These are phyloP conservation scores for Medicago arabica DNA, from an alignment of 306 rosid genomes.

Conservation along the genomic window DNA sequence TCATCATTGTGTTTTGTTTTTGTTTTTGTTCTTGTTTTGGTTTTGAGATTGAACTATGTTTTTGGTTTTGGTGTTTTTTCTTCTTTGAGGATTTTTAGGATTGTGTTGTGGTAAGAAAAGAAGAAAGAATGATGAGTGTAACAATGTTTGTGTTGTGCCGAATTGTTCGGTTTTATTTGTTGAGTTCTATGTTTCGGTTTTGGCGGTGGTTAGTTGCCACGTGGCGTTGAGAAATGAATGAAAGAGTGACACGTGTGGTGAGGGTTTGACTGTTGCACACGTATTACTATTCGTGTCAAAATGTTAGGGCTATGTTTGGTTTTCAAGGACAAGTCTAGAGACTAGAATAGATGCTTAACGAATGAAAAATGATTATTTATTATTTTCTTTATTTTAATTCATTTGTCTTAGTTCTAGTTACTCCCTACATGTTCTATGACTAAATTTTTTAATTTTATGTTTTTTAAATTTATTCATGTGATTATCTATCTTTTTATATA, in stretches of 20 bases:
- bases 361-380: too few relatives aligned
- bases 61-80: not conserved
- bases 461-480: too few relatives aligned
- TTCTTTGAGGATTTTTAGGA: not conserved
- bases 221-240: conserved; percentile 21
- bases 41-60: not conserved
- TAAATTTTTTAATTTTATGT: too few relatives aligned
- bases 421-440: too few relatives aligned
- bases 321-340: too few relatives aligned
- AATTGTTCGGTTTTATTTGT: conserved; percentile 8
- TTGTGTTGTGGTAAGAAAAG: not conserved
- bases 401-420: too few relatives aligned
- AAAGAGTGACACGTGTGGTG: conserved; percentile 16
- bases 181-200: not conserved
- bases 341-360: too few relatives aligned
- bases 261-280: conserved; percentile 19
- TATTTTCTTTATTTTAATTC: too few relatives aligned
- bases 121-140: not conserved
- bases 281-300: conserved; percentile 35
- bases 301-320: not conserved
- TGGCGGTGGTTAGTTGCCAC: conserved; percentile 31
- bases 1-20: conserved; percentile 55
- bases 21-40: not conserved
- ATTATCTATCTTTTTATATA: too few relatives aligned
- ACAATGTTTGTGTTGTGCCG: not conserved